Evolutionary conservation across 805 yeast species (phyloP), one percentile per base, ranked within the genome.

Genomic region (Lipomyces kockii): DNA sequence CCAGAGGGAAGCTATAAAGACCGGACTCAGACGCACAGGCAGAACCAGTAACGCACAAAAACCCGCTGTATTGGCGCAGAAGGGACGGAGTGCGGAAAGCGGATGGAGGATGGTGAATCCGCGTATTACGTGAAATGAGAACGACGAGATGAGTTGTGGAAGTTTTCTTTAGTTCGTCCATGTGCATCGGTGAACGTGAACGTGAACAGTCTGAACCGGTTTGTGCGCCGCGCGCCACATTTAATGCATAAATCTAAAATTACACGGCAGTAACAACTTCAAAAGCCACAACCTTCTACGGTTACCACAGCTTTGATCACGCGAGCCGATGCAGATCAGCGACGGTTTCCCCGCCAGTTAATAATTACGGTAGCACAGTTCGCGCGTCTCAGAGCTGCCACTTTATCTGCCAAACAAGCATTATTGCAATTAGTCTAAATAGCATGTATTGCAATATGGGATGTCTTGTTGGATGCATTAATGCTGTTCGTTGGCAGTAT

Each of bases 41-140:
- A 43, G 22, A 43, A 43, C 49, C 49, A 43, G 49, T 43, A 43
- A 17, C 49, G 49, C 49, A n/a, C 49, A n/a, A 43, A 43, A 43
- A 43, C 22, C 22, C 49, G 49, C 49, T 43, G 20, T 17, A 17
- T 43, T 17, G 49, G 27, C 49, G 49, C 49, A 43, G 49, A n/a
- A n/a, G 25, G 22, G 49, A 43, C 22, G 14, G 49, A 43, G 22
- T n/a, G 49, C 49, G 49, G 22, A 37, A 35, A 37, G 39, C 39
- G 49, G 49, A 43, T 43, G 49, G 49, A 43, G 49, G 49, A 43
- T 43, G 49, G 22, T 43, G 49, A n/a, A 43, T n/a, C 49, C 49
- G 49, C 49, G 22, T n/a, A 43, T 43, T 43, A 43, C n/a, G 20
- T 4, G 49, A 6, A 43, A n/a, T 17, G 49, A n/a, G 49, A n/a